These are phyloP conservation scores for Mortierella sp. DNA, from an alignment of 371 early-diverging fungal genomes.

Conservation along the genomic window DNA sequence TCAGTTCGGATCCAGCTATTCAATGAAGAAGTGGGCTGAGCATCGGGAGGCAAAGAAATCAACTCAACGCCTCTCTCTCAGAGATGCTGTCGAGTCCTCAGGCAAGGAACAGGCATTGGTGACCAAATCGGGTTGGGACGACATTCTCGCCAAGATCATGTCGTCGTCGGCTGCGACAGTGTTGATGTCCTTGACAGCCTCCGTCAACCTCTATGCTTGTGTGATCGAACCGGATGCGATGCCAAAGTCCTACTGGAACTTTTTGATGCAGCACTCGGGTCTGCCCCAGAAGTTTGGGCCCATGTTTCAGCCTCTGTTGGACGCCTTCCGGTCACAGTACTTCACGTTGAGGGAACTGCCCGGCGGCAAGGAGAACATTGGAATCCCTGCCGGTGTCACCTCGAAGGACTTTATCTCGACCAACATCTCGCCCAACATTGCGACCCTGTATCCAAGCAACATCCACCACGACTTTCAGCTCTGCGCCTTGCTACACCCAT, in stretches of 20 bases:
- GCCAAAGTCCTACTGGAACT: conserved; percentile 72
- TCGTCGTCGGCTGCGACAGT: conserved; percentile 65
- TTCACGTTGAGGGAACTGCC: conserved; percentile 52
- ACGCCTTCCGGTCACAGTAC: conserved; percentile 48
- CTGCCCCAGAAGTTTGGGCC: conserved; percentile 63
- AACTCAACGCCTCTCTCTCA: conserved; percentile 15
- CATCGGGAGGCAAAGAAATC: conserved; percentile 50
- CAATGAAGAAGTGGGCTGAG: conserved; percentile 71
- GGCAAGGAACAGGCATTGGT: conserved; percentile 7
- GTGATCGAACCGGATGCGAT: conserved; percentile 71
- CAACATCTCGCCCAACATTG: conserved; percentile 67
- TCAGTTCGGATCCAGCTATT: conserved; percentile 76
- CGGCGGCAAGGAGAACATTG: conserved; percentile 46
- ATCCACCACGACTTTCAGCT: conserved; percentile 73
- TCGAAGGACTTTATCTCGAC: conserved; percentile 63
- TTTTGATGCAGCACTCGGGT: conserved; percentile 74
- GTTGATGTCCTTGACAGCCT: conserved; percentile 75
- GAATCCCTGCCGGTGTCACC: conserved; percentile 58
- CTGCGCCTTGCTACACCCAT: conserved; percentile 82
- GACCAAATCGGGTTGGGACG: conserved; percentile 59
- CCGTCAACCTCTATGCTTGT: conserved; percentile 73
- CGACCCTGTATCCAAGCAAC: conserved; percentile 57
- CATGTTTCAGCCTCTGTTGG: conserved; percentile 64
- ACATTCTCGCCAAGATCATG: conserved; percentile 63
- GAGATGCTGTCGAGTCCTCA: conserved; percentile 19